Base-by-base conservation (phyloP, 352 stramenopile species). In the Globisporangium spinosum region DNA sequence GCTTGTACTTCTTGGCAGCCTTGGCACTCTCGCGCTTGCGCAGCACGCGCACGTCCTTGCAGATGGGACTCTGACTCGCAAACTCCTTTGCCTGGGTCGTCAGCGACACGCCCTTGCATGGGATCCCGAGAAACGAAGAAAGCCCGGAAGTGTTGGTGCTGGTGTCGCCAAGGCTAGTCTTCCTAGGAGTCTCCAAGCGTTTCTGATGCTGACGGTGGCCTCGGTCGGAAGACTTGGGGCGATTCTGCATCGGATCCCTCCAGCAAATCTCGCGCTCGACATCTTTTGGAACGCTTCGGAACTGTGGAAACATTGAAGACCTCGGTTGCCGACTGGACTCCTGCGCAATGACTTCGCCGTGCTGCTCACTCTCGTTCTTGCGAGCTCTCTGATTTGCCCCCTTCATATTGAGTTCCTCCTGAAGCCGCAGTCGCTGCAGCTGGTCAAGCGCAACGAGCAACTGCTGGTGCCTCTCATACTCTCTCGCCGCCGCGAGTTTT, bases 21-120 rank as follows among this genome's bases (percentile, higher is more conserved):
- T 83, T 84, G n/a, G 49, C 67, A 0, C 67, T 71, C 62, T 85
- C 81, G 5, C 77, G 65, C 51, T 80, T 70, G 3, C 76, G 71
- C 45, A 90, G 59, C 8, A 74, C 70, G 5, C 82, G 77, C 4
- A 92, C 77, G 51, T 89, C 82, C 29, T 67, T 71, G 59, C 82
- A 89, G 2, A 86, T 67, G 22, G 70, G 68, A 15, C 47, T 77
- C 25, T 56, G 75, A 32, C 66, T 67, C 9, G 74, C 73, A 61
- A 87, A 89, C 17, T 62, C 67, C 64, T 80, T 87, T 2, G 77
- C 77, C 20, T 82, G 65, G 8, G 40, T 23, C 8, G 83, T 89
- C 17, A 91, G 64, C 1, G 77, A 72, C 0, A 89, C 80, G 12
- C 82, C 83, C 20, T 58, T 62, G 49, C 82, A 73, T 10, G 83